phyloP scores from a whole-genome alignment of 2,329 filamentous ascomycete species.

The Curvularia spicifera region DNA sequence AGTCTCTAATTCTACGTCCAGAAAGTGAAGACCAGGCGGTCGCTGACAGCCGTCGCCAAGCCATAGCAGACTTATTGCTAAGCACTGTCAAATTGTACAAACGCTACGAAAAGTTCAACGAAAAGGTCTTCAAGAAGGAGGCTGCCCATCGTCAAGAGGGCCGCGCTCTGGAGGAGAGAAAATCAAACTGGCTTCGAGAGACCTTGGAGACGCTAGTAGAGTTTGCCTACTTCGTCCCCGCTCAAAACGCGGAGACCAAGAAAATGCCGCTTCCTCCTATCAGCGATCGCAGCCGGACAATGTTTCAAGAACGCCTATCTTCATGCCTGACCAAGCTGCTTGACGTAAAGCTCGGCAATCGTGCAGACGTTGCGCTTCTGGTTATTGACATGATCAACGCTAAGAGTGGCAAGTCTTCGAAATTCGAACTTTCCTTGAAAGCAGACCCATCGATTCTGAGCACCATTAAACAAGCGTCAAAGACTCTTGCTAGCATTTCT shows the following conservation, averaged over 20 bases:
- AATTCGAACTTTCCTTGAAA: conserved; percentile 55
- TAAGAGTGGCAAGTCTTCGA: conserved; percentile 40
- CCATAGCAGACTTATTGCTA: conserved; percentile 61
- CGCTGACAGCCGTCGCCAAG: conserved; percentile 56
- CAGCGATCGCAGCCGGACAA: conserved; percentile 55
- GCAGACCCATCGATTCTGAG: conserved; percentile 55
- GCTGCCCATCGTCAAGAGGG: conserved; percentile 10
- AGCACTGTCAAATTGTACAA: conserved; percentile 55
- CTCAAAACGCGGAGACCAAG: conserved; percentile 38
- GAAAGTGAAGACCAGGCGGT: conserved; percentile 54
- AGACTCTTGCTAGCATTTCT: conserved; percentile 39
- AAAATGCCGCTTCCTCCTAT: conserved; percentile 54
- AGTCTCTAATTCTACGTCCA: conserved; percentile 55
- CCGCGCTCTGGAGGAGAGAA: conserved; percentile 11
- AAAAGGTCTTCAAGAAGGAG: conserved; percentile 44
- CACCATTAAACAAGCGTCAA: conserved; percentile 43
- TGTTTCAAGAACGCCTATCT: conserved; percentile 62
- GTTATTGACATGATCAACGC: conserved; percentile 39
- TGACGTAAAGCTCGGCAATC: conserved; percentile 27
- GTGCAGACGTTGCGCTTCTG: conserved; percentile 38
- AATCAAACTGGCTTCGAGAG: conserved; percentile 51
- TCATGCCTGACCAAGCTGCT: conserved; percentile 62
- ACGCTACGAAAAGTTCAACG: conserved; percentile 31
- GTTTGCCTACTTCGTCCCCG: conserved; percentile 58
- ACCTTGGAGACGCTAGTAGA: conserved; percentile 56